Evolutionary conservation across 768 basidiomycete species (phyloP).

Genomic region (Rubroboletus satanas): DNA sequence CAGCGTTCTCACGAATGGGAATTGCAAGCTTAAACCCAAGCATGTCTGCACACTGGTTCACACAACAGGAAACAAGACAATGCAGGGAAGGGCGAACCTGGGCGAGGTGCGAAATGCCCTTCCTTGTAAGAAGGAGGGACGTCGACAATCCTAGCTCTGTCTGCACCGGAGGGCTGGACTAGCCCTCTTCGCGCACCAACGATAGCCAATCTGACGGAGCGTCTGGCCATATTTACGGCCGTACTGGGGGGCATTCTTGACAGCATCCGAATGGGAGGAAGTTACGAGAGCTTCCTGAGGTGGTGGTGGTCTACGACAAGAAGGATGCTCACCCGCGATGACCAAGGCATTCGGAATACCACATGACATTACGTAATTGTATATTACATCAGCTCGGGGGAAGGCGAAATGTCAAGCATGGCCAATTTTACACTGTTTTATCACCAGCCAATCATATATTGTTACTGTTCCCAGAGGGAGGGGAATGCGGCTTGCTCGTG

Average conservation of each 20-base stretch:
- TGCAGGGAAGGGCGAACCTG: slow-evolving; percentile 44
- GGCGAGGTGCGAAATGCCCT: slow-evolving; percentile 62
- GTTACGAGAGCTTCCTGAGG: slow-evolving; percentile 2
- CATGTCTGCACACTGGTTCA: slow-evolving; percentile 57
- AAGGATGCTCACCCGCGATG: background rate
- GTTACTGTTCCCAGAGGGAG: too few relatives aligned
- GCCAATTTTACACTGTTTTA: too few relatives aligned
- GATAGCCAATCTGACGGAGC: slow-evolving; percentile 21
- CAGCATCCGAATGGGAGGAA: slow-evolving; percentile 42
- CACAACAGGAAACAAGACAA: background rate
- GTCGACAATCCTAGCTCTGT: slow-evolving; percentile 80
- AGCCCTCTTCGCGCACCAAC: slow-evolving; percentile 49
- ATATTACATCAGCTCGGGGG: slow-evolving; percentile 15
- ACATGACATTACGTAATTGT: slow-evolving; percentile 18
- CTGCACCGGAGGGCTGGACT: slow-evolving; percentile 79
- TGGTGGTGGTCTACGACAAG: slow-evolving; percentile 13
- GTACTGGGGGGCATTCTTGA: slow-evolving; percentile 48
- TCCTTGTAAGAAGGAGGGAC: slow-evolving; percentile 72
- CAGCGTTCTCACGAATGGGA: slow-evolving; percentile 53
- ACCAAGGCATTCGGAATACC: slow-evolving; percentile 2
- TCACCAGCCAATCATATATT: too few relatives aligned
- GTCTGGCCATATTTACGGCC: slow-evolving; percentile 24
- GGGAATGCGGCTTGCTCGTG: too few relatives aligned
- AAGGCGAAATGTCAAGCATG: too few relatives aligned
- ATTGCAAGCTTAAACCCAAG: slow-evolving; percentile 80